phyloP scores from a whole-genome alignment of 2,329 filamentous ascomycete genomes.

The Botrytis aclada region DNA sequence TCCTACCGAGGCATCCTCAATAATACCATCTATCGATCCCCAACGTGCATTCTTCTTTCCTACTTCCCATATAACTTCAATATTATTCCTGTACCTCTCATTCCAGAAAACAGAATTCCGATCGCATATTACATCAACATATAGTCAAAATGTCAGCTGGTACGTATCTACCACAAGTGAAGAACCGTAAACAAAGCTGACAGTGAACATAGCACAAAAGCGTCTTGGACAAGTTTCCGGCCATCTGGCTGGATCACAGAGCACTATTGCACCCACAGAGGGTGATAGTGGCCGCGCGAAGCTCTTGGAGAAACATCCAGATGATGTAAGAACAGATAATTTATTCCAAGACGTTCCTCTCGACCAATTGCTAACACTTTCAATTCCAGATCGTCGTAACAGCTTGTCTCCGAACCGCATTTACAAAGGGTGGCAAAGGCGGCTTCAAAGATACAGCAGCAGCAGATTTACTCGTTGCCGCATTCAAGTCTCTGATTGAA shows the following conservation, averaged over 20 bases:
- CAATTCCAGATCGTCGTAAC: constrained; percentile 74
- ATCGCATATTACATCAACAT: neutral
- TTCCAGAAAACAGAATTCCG: neutral
- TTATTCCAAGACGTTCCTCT: neutral
- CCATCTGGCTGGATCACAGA: constrained; percentile 52
- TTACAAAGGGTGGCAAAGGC: constrained; percentile 91
- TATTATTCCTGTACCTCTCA: neutral
- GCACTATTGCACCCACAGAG: constrained; percentile 27
- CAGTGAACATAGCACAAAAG: constrained; percentile 32
- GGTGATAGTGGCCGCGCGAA: constrained; percentile 29
- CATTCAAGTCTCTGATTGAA: constrained; percentile 76
- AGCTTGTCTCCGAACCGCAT: constrained; percentile 82
- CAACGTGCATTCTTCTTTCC: neutral
- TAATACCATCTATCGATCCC: neutral
- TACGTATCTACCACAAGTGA: constrained; percentile 20
- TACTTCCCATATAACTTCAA: neutral
- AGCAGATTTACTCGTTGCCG: constrained; percentile 79
- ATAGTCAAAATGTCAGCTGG: constrained; percentile 31
- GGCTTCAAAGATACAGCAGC: constrained; percentile 92
- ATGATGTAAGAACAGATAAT: constrained; percentile 54
- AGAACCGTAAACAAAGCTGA: constrained; percentile 27
- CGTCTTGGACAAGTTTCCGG: constrained; percentile 53
- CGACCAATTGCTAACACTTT: constrained; percentile 31
- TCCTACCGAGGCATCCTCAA: constrained; percentile 19
- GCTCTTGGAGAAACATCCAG: constrained; percentile 62